These are phyloP conservation scores for Salix caprea DNA, from an alignment of 345 rosid genomes.

Conservation along the genomic window DNA sequence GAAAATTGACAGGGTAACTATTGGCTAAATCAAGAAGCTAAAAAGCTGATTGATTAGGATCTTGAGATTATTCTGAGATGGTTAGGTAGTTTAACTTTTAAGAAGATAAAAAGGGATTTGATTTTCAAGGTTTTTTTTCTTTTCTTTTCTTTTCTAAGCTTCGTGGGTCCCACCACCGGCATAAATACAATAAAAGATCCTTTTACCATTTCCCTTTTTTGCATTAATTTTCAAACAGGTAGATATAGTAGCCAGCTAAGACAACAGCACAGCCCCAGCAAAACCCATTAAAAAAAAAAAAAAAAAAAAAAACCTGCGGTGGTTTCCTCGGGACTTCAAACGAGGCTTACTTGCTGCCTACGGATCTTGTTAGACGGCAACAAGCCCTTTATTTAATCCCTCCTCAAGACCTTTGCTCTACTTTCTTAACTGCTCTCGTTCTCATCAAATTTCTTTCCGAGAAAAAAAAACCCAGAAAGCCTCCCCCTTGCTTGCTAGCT, in stretches of 20 bases:
- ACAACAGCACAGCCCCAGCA: not conserved
- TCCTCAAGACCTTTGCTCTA: conserved; percentile 26
- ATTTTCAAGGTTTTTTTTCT: not conserved
- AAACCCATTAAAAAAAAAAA: not conserved
- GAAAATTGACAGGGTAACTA: not conserved
- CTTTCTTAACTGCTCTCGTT: conserved; percentile 51
- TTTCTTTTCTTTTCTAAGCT: not conserved
- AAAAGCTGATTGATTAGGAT: not conserved
- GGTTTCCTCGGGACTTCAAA: conserved; percentile 40
- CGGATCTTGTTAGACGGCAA: conserved; percentile 46
- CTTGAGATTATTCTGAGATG: conserved; percentile 1
- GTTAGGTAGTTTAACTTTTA: conserved; percentile 19
- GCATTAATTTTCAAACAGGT: conserved; percentile 39
- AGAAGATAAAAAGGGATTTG: conserved; percentile 18
- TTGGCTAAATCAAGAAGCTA: not conserved
- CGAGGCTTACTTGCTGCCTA: conserved; percentile 54
- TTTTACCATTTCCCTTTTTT: conserved; percentile 19
- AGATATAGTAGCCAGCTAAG: conserved; percentile 24
- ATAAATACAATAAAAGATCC: not conserved
- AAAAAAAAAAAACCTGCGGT: not conserved
- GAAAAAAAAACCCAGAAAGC: not conserved
- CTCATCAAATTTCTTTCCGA: conserved; percentile 17
- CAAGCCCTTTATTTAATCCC: conserved; percentile 59
- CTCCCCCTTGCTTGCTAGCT: conserved; percentile 5
- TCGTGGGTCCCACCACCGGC: not conserved